A percentile compares a stretch with the other conserved stretches of the same genome.
phyloP scores from a whole-genome alignment of 495 filamentous ascomycete species.

The Penicillium antarcticum region DNA sequence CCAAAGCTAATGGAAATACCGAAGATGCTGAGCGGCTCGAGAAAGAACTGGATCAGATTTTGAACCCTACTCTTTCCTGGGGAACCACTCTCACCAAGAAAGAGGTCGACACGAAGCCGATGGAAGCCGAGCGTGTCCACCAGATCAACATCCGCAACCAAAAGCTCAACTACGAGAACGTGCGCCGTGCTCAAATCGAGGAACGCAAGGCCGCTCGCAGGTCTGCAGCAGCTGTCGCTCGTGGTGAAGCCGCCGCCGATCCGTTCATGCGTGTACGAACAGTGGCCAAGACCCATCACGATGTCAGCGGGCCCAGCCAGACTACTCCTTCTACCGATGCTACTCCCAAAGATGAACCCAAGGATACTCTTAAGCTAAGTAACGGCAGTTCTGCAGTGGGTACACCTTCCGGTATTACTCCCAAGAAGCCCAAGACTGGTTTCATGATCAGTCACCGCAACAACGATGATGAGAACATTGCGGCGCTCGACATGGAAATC shows the following conservation, averaged over 20 bases:
- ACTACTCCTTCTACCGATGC: slow-evolving; percentile 26
- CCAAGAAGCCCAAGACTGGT: slow-evolving; percentile 57
- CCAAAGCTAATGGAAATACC: slow-evolving; percentile 59
- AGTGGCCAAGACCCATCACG: slow-evolving; percentile 58
- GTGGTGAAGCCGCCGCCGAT: slow-evolving; percentile 51
- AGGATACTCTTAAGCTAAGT: slow-evolving; percentile 42
- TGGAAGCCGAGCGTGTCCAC: slow-evolving; percentile 72
- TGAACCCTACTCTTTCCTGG: slow-evolving; percentile 66
- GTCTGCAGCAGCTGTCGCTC: slow-evolving; percentile 51
- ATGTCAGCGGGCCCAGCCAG: slow-evolving; percentile 38
- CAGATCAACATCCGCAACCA: slow-evolving; percentile 76
- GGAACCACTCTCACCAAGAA: slow-evolving; percentile 54
- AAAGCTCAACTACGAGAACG: slow-evolving; percentile 70
- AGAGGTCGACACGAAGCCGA: slow-evolving; percentile 35
- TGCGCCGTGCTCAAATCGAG: slow-evolving; percentile 79
- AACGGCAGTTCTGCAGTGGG: slow-evolving; percentile 23
- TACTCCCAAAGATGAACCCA: slow-evolving; percentile 45
- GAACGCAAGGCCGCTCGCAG: slow-evolving; percentile 67
- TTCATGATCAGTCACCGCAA: slow-evolving; percentile 67
- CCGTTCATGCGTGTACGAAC: slow-evolving; percentile 61
- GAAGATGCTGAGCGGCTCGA: slow-evolving; percentile 57
- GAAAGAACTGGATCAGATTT: slow-evolving; percentile 63
- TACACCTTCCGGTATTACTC: slow-evolving; percentile 36
- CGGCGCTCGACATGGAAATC: slow-evolving; percentile 74
- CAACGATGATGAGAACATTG: slow-evolving; percentile 83